Base-by-base conservation (phyloP, 2,329 filamentous ascomycete species). In the Amauroascus verrucosus region DNA sequence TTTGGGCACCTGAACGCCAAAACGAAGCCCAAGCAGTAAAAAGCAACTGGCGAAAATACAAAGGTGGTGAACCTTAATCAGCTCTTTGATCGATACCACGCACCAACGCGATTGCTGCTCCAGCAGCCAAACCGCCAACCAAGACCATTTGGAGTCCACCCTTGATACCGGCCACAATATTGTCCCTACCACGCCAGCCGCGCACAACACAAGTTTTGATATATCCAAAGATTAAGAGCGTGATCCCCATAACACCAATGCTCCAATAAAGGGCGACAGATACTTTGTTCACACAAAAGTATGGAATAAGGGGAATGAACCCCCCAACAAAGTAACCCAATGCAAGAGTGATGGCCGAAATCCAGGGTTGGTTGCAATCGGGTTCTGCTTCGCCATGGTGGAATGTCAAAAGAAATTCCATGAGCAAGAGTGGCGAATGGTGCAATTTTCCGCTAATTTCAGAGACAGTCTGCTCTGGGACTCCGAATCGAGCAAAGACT, bases 271-370 rank as follows among this genome's bases (percentile, higher is more conserved):
- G 69, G 6, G 76, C 77, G 14, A 65, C 57, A 32, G 68, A 61
- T 5, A 78, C 72, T 24, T 70, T 62, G 4, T 72, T 57, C 16
- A 75, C 70, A 52, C 84, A 72, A 58, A 87, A 82, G 68, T 88
- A 88, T 0, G 84, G 84, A 40, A 85, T 67, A 61, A 87, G 75
- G 13, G 84, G 84, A n/a, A 87, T 77, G 51, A 86, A 72, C 0
- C 84, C 84, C 18, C 84, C 84, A 20, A 86, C 66, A 50, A 87
- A 82, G 65, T 88, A 88, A 33, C 82, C 82, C 14, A 81, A 62
- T 0, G 83, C 81, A 61, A 88, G 84, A 7, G 81, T 86, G 24
- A 82, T 58, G 1, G 82, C 84, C 0, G 79, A 83, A 43, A 69
- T 69, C 62, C 69, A 74, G 9, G 73, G 72, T 54, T 72, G 68